Conservation (phyloP, 2,329 filamentous ascomycete species). For the Hypoxylon sp. region DNA sequence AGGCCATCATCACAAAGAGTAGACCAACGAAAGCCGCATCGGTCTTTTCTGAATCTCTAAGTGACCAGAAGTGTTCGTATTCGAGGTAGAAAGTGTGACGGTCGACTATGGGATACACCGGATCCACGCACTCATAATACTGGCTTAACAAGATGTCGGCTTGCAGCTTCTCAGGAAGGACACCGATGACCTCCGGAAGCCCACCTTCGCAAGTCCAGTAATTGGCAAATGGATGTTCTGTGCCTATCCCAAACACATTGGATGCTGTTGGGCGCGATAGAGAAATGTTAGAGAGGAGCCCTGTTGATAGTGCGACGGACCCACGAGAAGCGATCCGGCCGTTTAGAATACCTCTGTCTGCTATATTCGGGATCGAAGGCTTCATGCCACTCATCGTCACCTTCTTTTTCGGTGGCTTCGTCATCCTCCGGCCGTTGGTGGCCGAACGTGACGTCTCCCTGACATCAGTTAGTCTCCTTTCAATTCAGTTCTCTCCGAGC, state of each 20-base stretch:
- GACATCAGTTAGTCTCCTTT: constrained; percentile 30
- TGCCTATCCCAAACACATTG: constrained; percentile 84
- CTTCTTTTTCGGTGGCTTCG: constrained; percentile 82
- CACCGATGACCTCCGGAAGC: constrained; percentile 79
- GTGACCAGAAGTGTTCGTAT: constrained; percentile 82
- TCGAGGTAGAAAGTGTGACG: constrained; percentile 81
- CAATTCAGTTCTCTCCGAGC: background rate
- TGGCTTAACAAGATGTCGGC: constrained; percentile 76
- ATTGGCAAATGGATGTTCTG: constrained; percentile 83
- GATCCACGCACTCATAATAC: constrained; percentile 80
- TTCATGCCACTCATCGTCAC: constrained; percentile 54
- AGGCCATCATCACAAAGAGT: constrained; percentile 81
- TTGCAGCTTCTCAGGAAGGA: constrained; percentile 81
- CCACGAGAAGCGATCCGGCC: constrained; percentile 63
- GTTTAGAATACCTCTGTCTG: constrained; percentile 64
- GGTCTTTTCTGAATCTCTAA: constrained; percentile 69
- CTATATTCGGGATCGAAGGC: constrained; percentile 66
- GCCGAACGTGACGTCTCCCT: constrained; percentile 71
- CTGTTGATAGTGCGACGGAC: constrained; percentile 68
- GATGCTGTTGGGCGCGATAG: constrained; percentile 78
- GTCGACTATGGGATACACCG: constrained; percentile 85
- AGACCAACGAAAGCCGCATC: constrained; percentile 79
- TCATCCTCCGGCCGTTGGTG: constrained; percentile 89
- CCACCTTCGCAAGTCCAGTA: constrained; percentile 87
- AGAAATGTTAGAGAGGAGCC: constrained; percentile 78